phyloP scores from a whole-genome alignment of 108 stramenopile species.

The Pseudonitzschia multistriata region DNA sequence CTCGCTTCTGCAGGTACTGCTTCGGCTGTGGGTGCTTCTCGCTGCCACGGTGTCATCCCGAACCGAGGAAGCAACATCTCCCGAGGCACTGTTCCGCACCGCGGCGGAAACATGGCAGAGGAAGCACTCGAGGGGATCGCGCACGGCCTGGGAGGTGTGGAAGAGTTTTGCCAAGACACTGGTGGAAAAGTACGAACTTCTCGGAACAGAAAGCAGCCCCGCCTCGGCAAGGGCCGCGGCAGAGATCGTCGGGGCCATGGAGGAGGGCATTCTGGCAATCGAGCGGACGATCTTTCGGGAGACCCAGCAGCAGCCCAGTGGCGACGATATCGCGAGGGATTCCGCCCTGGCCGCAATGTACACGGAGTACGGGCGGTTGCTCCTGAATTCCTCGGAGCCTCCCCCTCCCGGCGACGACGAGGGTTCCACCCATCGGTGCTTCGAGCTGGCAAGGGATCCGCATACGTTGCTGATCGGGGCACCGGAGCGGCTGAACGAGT shows the following conservation, averaged over 20 bases:
- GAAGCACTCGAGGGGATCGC: neutral
- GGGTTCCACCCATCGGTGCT: conserved; percentile 19
- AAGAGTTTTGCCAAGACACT: conserved; percentile 2
- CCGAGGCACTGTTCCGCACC: neutral
- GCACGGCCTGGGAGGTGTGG: conserved; percentile 2
- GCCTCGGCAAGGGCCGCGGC: neutral
- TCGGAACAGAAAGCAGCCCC: neutral
- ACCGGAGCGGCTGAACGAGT: conserved; percentile 3
- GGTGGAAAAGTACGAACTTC: neutral
- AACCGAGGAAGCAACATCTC: neutral
- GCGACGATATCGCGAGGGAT: conserved; percentile 30
- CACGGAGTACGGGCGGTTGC: conserved; percentile 47
- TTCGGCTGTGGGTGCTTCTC: neutral
- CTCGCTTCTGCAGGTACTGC: neutral
- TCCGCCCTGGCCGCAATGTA: conserved; percentile 48
- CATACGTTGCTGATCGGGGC: conserved; percentile 64
- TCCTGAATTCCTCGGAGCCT: neutral
- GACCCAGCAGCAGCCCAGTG: neutral
- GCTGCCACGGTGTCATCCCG: no score
- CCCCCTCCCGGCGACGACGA: conserved; percentile 3
- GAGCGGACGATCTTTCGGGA: conserved; percentile 22
- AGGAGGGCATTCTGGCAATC: conserved; percentile 32
- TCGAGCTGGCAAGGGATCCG: conserved; percentile 40
- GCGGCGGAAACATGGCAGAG: neutral
- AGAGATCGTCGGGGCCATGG: conserved; percentile 31